Evolutionary conservation across 108 stramenopile species (phyloP).

Genomic region (Cyclotella choctawhatcheeana): DNA sequence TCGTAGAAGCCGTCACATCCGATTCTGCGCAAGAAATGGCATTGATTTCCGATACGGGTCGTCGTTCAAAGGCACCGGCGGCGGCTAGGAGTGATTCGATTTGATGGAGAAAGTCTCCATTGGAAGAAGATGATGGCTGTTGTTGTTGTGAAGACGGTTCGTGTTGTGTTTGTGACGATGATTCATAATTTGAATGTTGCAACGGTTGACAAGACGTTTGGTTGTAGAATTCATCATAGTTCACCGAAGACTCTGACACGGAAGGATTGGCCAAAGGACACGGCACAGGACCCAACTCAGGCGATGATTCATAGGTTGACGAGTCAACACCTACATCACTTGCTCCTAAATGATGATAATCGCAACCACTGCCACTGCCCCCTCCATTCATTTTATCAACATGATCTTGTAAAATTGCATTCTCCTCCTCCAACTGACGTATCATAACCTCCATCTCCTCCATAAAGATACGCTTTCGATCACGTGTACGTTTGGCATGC

Average conservation of each 20-base stretch:
- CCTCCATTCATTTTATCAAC: constrained; percentile 53
- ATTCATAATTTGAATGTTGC: constrained; percentile 16
- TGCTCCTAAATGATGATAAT: too few relatives aligned
- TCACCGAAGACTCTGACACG: too few relatives aligned
- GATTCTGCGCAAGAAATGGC: constrained; percentile 53
- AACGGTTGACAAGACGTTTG: too few relatives aligned
- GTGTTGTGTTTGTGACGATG: not conserved
- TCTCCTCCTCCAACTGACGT: constrained; percentile 73
- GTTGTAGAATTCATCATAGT: too few relatives aligned
- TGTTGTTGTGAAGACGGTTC: not conserved
- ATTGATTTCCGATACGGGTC: constrained; percentile 37
- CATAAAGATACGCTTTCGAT: constrained; percentile 84
- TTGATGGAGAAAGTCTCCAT: constrained; percentile 63
- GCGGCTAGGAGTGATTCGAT: constrained; percentile 70
- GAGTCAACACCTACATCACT: constrained; percentile 4
- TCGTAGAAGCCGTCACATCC: constrained; percentile 50
- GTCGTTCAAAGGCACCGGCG: constrained; percentile 55
- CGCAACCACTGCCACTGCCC: not conserved
- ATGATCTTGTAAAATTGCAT: constrained; percentile 62
- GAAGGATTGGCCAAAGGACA: constrained; percentile 10
- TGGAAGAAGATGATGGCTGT: constrained; percentile 1
- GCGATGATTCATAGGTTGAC: constrained; percentile 10
- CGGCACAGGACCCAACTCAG: constrained; percentile 14
- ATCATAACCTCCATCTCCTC: constrained; percentile 88
- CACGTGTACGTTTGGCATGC: constrained; percentile 90